Percentiles rank a stretch among this genome's conserved stretches.
Conservation (phyloP, 495 filamentous ascomycete species). For the Penicillium coprophilum region DNA sequence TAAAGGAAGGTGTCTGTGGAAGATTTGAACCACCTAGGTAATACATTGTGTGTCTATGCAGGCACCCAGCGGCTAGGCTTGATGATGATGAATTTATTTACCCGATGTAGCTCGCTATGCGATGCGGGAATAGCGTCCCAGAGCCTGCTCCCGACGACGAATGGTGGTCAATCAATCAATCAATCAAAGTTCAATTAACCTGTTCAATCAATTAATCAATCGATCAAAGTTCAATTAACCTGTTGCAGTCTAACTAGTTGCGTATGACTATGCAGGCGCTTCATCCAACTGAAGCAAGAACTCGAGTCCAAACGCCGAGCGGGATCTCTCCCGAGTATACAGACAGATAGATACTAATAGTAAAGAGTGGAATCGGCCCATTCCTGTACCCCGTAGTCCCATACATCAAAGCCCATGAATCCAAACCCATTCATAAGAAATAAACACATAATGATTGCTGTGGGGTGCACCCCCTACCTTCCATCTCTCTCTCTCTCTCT, state of each 20-base stretch:
- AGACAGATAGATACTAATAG: not conserved
- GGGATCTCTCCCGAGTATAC: not conserved
- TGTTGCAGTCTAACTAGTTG: constrained; percentile 2
- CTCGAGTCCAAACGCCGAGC: not conserved
- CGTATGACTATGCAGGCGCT: not conserved
- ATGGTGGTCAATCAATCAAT: no score
- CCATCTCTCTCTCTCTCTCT: not conserved
- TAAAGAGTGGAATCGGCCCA: not conserved
- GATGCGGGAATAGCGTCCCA: no score
- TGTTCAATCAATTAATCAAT: not conserved
- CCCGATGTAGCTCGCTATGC: no score
- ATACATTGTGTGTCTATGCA: no score
- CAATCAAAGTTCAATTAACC: no score
- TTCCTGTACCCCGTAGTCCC: not conserved
- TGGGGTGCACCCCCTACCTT: not conserved
- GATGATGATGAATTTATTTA: no score
- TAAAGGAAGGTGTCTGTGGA: no score
- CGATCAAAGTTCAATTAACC: constrained; percentile 1
- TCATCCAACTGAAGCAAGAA: not conserved
- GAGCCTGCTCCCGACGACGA: no score
- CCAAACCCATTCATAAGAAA: not conserved
- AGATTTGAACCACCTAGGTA: no score
- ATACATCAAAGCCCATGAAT: not conserved
- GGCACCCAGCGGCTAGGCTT: no score
- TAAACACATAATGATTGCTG: no score